These are phyloP conservation scores for Deuterostichococcus epilithicus DNA, from an alignment of 139 green algal species.

Conservation along the genomic window DNA sequence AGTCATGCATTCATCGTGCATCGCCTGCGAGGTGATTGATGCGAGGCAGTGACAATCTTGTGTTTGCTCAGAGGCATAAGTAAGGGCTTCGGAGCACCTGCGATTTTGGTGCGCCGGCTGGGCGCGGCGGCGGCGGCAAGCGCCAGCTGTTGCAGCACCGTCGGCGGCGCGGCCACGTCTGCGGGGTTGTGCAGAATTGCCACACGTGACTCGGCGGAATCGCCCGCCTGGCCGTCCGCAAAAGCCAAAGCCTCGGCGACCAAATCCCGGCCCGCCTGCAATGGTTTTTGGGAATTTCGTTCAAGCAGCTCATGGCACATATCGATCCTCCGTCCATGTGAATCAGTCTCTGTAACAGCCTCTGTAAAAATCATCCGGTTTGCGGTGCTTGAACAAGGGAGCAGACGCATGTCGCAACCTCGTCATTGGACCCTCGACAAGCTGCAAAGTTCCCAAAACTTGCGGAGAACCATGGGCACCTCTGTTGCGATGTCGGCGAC, in stretches of 20 bases:
- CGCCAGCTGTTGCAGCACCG: not conserved
- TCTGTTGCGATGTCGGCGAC: conserved; percentile 41
- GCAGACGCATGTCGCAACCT: too few species aligned
- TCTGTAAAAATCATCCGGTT: too few species aligned
- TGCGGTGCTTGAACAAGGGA: too few species aligned
- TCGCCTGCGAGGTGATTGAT: too few species aligned
- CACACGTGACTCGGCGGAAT: conserved; percentile 4
- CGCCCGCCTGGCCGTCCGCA: conserved; percentile 7
- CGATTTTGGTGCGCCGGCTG: conserved; percentile 14
- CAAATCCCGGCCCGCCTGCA: conserved; percentile 19
- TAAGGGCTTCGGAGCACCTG: not conserved
- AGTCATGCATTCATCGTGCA: too few species aligned
- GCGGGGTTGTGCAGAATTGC: conserved; percentile 15
- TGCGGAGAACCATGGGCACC: conserved; percentile 7
- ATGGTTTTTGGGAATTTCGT: too few species aligned
- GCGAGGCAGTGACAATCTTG: too few species aligned
- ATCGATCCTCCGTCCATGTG: too few species aligned
- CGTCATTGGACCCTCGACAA: not conserved
- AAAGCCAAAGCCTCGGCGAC: conserved; percentile 19
- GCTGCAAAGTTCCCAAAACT: not conserved
- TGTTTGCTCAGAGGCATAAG: too few species aligned
- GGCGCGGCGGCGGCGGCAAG: conserved; percentile 3
- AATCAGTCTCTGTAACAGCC: too few species aligned
- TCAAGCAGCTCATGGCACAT: not conserved
- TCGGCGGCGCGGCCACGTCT: not conserved